phyloP scores from a whole-genome alignment of 139 green algal genomes.

The Trebouxia sp. region DNA sequence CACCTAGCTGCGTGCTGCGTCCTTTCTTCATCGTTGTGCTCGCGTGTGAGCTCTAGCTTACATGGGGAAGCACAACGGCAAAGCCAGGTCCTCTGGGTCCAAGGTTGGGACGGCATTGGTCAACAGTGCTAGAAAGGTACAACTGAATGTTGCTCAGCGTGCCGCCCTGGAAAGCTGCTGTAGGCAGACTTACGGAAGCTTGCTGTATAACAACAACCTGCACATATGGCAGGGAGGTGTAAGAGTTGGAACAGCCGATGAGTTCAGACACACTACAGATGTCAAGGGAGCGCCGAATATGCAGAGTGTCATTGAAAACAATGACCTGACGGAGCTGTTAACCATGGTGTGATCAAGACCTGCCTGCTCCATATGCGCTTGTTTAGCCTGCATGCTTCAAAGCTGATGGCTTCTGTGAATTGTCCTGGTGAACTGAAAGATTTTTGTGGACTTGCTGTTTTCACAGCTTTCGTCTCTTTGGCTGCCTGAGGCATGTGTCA shows the following conservation, averaged over 20 bases:
- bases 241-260: not conserved
- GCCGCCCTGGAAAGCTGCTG: not conserved
- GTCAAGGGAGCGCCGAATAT: constrained; percentile 52
- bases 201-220: not conserved
- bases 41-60: not conserved
- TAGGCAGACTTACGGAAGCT: not conserved
- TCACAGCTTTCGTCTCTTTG: no score
- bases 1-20: not conserved
- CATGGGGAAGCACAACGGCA: constrained; percentile 92
- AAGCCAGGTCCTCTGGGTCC: constrained; percentile 57
- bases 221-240: not conserved
- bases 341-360: constrained; percentile 64
- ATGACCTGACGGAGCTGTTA: constrained; percentile 94
- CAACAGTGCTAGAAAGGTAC: constrained; percentile 49
- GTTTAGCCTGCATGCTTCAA: no score
- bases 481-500: no score
- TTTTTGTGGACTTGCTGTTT: no score
- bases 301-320: constrained; percentile 83
- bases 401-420: no score
- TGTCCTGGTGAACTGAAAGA: no score
- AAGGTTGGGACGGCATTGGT: constrained; percentile 69
- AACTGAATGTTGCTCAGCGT: not conserved
- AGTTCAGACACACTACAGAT: constrained; percentile 68
- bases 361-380: not conserved
- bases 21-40: not conserved